phyloP scores from a whole-genome alignment of 2,329 filamentous ascomycete genomes.

The Lachnellula occidentalis region DNA sequence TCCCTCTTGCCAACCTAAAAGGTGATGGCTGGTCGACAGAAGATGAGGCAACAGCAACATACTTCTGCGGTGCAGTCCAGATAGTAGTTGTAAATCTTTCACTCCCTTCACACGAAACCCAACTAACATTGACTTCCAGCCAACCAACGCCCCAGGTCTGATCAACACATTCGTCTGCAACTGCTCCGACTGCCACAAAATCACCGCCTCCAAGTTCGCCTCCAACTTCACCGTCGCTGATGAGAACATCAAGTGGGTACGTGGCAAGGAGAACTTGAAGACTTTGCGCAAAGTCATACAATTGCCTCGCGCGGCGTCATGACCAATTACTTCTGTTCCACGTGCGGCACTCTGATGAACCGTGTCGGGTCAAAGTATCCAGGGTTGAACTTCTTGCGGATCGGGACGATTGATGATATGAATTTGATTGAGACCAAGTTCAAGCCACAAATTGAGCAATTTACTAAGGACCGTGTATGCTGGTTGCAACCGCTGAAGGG shows the following conservation, averaged over 20 bases:
- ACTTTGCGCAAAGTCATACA: constrained; percentile 39
- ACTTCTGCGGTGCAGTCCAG: constrained; percentile 52
- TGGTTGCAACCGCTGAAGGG: constrained; percentile 36
- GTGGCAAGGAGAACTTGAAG: constrained; percentile 47
- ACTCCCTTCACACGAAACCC: not conserved
- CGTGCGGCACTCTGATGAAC: constrained; percentile 58
- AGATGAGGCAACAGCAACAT: constrained; percentile 49
- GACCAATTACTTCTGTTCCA: constrained; percentile 57
- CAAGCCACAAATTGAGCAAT: constrained; percentile 48
- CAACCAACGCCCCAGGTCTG: constrained; percentile 40
- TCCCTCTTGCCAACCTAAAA: constrained; percentile 36
- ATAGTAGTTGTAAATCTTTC: constrained; percentile 42
- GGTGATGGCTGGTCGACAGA: constrained; percentile 41
- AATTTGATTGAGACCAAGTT: constrained; percentile 50
- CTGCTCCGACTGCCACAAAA: constrained; percentile 56
- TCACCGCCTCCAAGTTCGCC: constrained; percentile 58
- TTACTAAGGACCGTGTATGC: constrained; percentile 43
- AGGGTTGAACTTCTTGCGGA: constrained; percentile 43
- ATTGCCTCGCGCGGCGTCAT: constrained; percentile 43
- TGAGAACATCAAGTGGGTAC: constrained; percentile 40
- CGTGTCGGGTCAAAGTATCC: constrained; percentile 41
- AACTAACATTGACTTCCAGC: constrained; percentile 28
- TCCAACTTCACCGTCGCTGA: constrained; percentile 50
- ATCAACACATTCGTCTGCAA: constrained; percentile 51
- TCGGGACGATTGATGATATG: constrained; percentile 60